Base-by-base conservation (phyloP, 805 yeast genomes). In the Sugiyamaella lignohabitans region DNA sequence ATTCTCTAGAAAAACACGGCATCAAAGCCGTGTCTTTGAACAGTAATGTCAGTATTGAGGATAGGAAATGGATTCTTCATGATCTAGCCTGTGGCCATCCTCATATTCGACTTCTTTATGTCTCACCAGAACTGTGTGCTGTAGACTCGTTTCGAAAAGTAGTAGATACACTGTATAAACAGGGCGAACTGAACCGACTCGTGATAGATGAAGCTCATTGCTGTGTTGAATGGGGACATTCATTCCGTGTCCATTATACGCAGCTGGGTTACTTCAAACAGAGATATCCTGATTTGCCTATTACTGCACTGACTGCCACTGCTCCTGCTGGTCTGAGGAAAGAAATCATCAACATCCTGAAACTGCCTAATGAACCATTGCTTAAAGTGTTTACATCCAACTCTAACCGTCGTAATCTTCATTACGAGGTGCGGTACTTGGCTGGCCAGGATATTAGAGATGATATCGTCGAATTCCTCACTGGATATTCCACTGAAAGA, bases 141-240 rank as follows among this genome's bases (percentile, higher is more conserved):
- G 84, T 93, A 14, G 72, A 67, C 5, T 80, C 80, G 57, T 81
- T 91, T 29, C 83, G 78, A 57, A 71, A 69, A 43, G 82, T 84
- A 0, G 78, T 91, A 45, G 65, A 71, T 14, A 70, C 65, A 42
- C 66, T 91, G 5, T 70, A 83, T 61, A 68, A 71, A n/a, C 74
- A 72, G 24, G 68, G 74, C 11, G 68, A 70, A 55, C 69, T 91
- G 40, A 94, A 96, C 0, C 71, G 97, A 48, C 74, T 91, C 39
- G 95, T 91, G 4, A 86, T 91, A 37, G 98, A 91, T 65, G 98
- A 87, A 59, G 98, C 98, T 0, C 98, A 91, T 66, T 91, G 98
- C 73, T 93, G 91, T 41, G 87, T 95, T 42, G 83, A 93, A 18
- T 91, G 98, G 98, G 98, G 98, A 17, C 96, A 91, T 65, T 97